Percentiles rank a stretch among this genome's conserved stretches.
Conservation (phyloP, 2,329 filamentous ascomycete genomes). For the Cladosporium cucumerinum region DNA sequence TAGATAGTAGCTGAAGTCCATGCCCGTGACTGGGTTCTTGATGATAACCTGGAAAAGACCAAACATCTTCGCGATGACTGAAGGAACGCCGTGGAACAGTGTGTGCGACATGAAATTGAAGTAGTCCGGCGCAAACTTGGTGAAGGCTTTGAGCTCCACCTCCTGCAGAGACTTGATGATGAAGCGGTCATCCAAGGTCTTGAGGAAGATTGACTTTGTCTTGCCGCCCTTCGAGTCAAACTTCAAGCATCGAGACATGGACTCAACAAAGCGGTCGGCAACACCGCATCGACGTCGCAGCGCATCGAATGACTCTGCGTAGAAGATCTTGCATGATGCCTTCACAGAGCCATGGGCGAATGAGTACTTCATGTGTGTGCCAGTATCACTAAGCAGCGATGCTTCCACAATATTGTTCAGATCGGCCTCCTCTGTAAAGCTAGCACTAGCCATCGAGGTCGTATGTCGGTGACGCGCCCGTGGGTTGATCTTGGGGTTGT, state of each 20-base stretch:
- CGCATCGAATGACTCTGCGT: conserved; percentile 95
- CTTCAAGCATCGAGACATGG: conserved; percentile 88
- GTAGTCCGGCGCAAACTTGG: conserved; percentile 93
- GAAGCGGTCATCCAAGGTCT: conserved; percentile 90
- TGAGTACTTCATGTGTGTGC: conserved; percentile 92
- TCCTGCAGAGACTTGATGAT: conserved; percentile 88
- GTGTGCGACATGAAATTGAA: conserved; percentile 97
- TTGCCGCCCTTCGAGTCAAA: conserved; percentile 99
- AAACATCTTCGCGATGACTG: conserved; percentile 98
- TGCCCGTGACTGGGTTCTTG: conserved; percentile 86
- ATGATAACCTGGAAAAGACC: conserved; percentile 97
- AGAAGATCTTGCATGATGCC: conserved; percentile 98
- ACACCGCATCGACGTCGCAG: conserved; percentile 89
- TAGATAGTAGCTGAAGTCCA: conserved; percentile 91
- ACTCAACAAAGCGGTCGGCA: conserved; percentile 90
- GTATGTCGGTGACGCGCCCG: conserved; percentile 20
- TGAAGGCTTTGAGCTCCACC: conserved; percentile 88
- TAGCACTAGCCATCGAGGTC: conserved; percentile 19
- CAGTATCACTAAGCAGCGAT: conserved; percentile 76
- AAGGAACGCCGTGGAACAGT: conserved; percentile 86
- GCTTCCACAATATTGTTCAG: conserved; percentile 77
- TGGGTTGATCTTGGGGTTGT: conserved; percentile 24
- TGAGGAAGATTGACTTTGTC: conserved; percentile 94
- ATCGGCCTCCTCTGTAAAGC: conserved; percentile 38
- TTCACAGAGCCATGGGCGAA: conserved; percentile 91